phyloP scores from a whole-genome alignment of 169 alveolate genomes.

The Blepharisma undulans region DNA sequence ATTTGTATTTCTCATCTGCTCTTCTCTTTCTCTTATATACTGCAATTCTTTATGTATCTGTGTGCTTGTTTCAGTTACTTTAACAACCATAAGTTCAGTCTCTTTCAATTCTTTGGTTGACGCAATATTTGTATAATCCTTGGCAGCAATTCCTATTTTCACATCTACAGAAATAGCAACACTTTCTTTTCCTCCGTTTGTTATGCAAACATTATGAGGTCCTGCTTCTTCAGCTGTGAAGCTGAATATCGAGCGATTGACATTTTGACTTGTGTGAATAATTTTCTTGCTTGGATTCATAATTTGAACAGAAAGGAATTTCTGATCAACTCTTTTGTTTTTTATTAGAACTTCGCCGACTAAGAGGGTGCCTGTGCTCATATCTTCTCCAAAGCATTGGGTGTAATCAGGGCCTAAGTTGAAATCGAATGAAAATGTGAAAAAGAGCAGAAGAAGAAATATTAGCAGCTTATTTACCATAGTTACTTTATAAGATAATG shows the following conservation, averaged over 20 bases:
- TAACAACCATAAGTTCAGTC: background rate
- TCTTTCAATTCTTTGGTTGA: conserved; percentile 9
- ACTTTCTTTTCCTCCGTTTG: background rate
- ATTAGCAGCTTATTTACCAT: background rate
- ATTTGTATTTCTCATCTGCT: conserved; percentile 37
- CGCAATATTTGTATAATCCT: conserved; percentile 21
- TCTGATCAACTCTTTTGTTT: background rate
- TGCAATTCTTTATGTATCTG: conserved; percentile 29
- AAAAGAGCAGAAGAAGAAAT: background rate
- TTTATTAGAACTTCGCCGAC: background rate
- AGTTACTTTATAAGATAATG: background rate
- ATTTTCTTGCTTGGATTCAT: background rate
- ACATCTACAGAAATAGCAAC: background rate
- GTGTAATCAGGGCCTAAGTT: background rate
- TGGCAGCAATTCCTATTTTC: conserved; percentile 22
- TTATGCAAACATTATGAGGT: background rate
- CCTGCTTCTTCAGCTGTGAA: conserved; percentile 1
- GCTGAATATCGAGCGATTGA: background rate
- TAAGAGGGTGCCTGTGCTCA: background rate
- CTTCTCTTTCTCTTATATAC: conserved; percentile 25
- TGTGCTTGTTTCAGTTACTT: background rate
- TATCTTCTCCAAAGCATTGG: conserved; percentile 18
- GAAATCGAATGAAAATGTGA: background rate
- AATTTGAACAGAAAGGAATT: background rate
- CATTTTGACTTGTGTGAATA: background rate